These are phyloP conservation scores for Boletus vermiculosoides DNA, from an alignment of 768 basidiomycete species.

Conservation along the genomic window DNA sequence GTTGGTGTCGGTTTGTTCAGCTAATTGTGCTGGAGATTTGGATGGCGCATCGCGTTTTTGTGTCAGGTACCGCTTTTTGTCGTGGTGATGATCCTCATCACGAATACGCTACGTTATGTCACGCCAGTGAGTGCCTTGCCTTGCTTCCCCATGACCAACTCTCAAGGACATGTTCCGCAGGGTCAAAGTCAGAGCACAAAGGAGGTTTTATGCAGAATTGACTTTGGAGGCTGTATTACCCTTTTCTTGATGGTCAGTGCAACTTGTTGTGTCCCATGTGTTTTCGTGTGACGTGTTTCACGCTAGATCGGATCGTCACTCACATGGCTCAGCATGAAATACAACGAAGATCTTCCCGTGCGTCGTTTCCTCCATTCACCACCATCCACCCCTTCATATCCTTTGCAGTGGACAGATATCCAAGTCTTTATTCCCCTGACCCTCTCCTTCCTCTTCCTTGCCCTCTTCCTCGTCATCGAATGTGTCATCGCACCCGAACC, in stretches of 20 bases:
- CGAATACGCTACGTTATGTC: slow-evolving; percentile 58
- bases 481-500: slow-evolving; percentile 64
- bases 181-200: slow-evolving; percentile 61
- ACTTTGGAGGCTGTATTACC: slow-evolving; percentile 67
- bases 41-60: slow-evolving; percentile 75
- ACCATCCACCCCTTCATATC: not conserved
- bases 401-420: slow-evolving; percentile 51
- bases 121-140: slow-evolving; percentile 50
- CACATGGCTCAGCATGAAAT: slow-evolving; percentile 67
- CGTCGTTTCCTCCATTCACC: slow-evolving; percentile 10
- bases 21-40: slow-evolving; percentile 2
- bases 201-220: slow-evolving; percentile 75
- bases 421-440: slow-evolving; percentile 50
- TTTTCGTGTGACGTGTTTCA: not conserved
- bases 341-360: slow-evolving; percentile 64
- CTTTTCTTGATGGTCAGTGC: slow-evolving; percentile 53
- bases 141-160: not conserved
- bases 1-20: not conserved
- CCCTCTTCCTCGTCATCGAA: slow-evolving; percentile 61
- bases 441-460: slow-evolving; percentile 42
- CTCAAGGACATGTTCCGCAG: slow-evolving; percentile 33
- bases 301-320: slow-evolving; percentile 57
- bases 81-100: slow-evolving; percentile 45
- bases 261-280: not conserved
- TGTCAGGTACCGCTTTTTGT: slow-evolving; percentile 66